A percentile compares a stretch with the other conserved stretches of the same genome.
These are phyloP conservation scores for Paracamarosporium sp. DNA, from an alignment of 2,329 filamentous ascomycete genomes.

Conservation along the genomic window DNA sequence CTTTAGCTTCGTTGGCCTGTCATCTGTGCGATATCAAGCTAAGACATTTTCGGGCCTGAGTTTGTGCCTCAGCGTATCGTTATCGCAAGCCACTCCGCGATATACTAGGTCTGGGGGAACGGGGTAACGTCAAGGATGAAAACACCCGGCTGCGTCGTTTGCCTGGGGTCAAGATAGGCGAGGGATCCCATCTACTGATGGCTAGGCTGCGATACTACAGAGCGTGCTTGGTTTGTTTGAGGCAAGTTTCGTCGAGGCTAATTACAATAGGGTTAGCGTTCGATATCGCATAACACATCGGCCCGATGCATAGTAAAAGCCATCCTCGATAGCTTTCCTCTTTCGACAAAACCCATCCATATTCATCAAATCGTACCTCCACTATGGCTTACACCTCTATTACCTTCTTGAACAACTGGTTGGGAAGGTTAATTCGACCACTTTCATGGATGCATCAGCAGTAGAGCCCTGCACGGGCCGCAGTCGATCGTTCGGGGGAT, in stretches of 20 bases:
- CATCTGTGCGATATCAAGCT: no score
- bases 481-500: constrained; percentile 19
- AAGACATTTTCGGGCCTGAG: no score
- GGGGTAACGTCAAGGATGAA: no score
- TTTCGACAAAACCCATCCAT: background rate
- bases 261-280: background rate
- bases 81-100: no score
- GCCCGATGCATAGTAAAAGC: background rate
- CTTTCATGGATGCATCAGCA: background rate
- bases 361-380: background rate
- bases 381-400: background rate
- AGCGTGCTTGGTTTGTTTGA: no score
- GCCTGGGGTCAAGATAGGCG: no score
- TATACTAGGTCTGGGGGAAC: no score
- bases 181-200: background rate
- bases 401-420: background rate
- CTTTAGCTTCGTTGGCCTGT: no score
- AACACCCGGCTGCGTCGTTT: no score
- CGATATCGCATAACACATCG: background rate
- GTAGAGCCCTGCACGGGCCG: background rate
- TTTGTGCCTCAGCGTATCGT: no score
- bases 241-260: background rate
- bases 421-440: constrained; percentile 1
- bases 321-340: constrained; percentile 2
- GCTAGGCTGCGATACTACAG: no score